Percentiles rank a stretch among this genome's conserved stretches.
Conservation (phyloP, 192 early-diverging fungal genomes). For the Backusella tarrabulga region DNA sequence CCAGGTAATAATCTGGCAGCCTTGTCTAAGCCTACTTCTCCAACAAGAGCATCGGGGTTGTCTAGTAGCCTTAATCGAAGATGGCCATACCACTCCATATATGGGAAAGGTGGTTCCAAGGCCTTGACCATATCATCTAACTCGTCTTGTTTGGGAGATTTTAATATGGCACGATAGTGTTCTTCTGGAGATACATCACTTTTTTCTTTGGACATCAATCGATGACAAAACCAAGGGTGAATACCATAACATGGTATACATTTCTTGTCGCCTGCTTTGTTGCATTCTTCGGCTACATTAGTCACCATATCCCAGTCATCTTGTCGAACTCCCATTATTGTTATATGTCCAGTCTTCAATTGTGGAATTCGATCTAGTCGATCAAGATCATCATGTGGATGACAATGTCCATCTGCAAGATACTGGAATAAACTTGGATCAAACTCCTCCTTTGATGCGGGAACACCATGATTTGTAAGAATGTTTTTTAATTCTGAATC, state of each 20-base stretch:
- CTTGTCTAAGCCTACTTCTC: conserved; percentile 36
- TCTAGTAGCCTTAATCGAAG: conserved; percentile 12
- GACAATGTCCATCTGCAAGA: conserved; percentile 38
- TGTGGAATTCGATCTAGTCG: conserved; percentile 14
- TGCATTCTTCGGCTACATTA: conserved; percentile 16
- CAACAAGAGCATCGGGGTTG: conserved; percentile 29
- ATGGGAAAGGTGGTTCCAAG: conserved; percentile 21
- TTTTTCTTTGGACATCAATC: background rate
- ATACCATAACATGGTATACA: conserved; percentile 36
- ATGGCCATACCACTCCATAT: conserved; percentile 15
- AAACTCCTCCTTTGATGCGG: background rate
- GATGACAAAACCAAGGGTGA: conserved; percentile 37
- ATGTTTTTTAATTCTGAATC: background rate
- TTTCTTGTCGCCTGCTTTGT: background rate
- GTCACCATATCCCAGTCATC: conserved; percentile 36
- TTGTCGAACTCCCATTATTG: conserved; percentile 36
- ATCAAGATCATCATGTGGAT: conserved; percentile 33
- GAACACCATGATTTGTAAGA: background rate
- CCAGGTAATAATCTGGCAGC: conserved; percentile 32
- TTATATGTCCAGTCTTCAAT: conserved; percentile 29
- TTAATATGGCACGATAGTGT: conserved; percentile 23
- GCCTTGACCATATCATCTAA: conserved; percentile 12
- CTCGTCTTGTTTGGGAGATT: conserved; percentile 2
- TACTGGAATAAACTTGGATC: background rate
- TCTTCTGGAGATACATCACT: background rate